phyloP scores from a whole-genome alignment of 176 grass and related monocot genomes.

The Bromus sterilis region DNA sequence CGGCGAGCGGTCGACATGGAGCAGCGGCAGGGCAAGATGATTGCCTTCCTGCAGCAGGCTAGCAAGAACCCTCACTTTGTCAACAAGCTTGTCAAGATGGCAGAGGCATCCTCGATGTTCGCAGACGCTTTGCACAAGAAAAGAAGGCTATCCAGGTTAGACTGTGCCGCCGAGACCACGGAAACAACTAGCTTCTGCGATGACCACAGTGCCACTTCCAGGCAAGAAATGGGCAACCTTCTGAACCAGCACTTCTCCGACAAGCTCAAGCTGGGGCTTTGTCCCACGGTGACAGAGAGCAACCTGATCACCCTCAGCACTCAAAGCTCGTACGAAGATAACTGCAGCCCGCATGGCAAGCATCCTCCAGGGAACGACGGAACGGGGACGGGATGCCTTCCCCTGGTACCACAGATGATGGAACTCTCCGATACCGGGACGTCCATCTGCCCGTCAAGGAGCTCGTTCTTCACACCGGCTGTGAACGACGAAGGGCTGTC shows the following conservation, averaged over 20 bases:
- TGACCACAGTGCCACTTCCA: constrained; percentile 66
- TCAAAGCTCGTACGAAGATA: constrained; percentile 62
- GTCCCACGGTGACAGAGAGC: constrained; percentile 39
- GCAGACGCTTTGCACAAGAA: constrained; percentile 60
- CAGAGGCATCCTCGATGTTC: constrained; percentile 32
- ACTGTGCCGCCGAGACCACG: constrained; percentile 26
- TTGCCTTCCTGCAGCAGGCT: constrained; percentile 70
- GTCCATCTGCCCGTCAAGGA: constrained; percentile 51
- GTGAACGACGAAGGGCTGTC: constrained; percentile 35
- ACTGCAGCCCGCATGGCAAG: constrained; percentile 35
- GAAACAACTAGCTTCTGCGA: constrained; percentile 64
- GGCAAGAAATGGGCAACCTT: constrained; percentile 51
- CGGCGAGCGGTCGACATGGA: constrained; percentile 63
- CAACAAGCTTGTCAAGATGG: constrained; percentile 87
- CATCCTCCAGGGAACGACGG: constrained; percentile 32
- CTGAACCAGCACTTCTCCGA: constrained; percentile 62
- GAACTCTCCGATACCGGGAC: constrained; percentile 55
- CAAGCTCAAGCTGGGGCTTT: constrained; percentile 79
- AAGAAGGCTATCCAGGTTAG: constrained; percentile 58
- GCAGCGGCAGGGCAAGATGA: constrained; percentile 76
- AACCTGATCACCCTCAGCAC: constrained; percentile 38
- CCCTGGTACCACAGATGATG: constrained; percentile 27
- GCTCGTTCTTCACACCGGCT: constrained; percentile 20
- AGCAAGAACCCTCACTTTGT: constrained; percentile 66
- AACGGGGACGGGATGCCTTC: constrained; percentile 33